A percentile compares a stretch with the other conserved stretches of the same genome.
Evolutionary conservation across 2,329 filamentous ascomycete species (phyloP).

Genomic region (Neonectria punicea): DNA sequence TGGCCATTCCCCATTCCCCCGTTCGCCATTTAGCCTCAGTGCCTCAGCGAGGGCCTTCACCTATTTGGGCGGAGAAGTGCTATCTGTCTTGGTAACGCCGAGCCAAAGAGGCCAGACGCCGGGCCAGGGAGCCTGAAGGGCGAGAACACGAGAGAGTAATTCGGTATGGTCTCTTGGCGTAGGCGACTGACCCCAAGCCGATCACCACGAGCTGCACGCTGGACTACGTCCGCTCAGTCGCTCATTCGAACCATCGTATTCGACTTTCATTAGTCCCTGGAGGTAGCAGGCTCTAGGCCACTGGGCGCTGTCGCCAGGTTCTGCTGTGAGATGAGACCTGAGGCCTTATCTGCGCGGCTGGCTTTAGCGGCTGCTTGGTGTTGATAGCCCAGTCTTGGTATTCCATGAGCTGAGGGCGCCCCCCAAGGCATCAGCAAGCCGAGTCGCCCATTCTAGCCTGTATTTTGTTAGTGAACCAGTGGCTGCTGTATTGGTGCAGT

Average conservation of each 20-base stretch:
- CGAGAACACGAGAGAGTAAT: slow-evolving; percentile 14
- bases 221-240: neutral
- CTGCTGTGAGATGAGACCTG: slow-evolving; percentile 8
- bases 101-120: slow-evolving; percentile 3
- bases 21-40: slow-evolving; percentile 3
- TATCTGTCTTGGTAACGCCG: neutral
- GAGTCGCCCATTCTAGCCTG: neutral
- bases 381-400: slow-evolving; percentile 10
- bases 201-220: neutral
- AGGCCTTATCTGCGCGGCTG: slow-evolving; percentile 10
- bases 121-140: neutral
- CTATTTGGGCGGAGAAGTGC: slow-evolving; percentile 3
- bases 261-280: slow-evolving; percentile 9
- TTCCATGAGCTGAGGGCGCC: neutral
- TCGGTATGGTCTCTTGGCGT: slow-evolving; percentile 8
- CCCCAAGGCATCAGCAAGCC: neutral
- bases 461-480: neutral
- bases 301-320: slow-evolving; percentile 2
- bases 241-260: slow-evolving; percentile 17
- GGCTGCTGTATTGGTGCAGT: neutral
- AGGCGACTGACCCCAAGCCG: neutral
- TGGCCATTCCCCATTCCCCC: neutral
- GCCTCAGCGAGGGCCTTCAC: slow-evolving; percentile 1
- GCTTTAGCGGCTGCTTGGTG: slow-evolving; percentile 15
- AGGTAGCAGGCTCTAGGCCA: slow-evolving; percentile 8